Evolutionary conservation across 345 rosid genomes (phyloP).

Genomic region (Sisymbrium irio): DNA sequence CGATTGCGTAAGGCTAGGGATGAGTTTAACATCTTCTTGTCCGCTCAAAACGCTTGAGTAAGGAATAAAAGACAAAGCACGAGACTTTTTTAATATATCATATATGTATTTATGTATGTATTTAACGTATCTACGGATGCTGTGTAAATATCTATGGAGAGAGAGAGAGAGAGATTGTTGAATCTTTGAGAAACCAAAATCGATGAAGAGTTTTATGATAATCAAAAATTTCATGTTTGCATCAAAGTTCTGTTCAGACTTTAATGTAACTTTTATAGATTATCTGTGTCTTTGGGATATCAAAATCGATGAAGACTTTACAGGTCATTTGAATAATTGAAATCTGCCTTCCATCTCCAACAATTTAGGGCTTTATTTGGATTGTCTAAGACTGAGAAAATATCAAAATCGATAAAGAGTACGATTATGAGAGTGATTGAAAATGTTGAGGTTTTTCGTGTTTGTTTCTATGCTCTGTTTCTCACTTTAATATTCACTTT

Average conservation of each 20-base stretch:
- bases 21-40: constrained; percentile 55
- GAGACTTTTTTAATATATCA: not conserved
- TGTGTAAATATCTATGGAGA: constrained; percentile 30
- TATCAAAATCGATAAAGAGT: not conserved
- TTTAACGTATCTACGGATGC: constrained; percentile 10
- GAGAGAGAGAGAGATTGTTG: constrained; percentile 12
- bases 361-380: not conserved
- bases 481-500: not conserved
- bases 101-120: constrained; percentile 6
- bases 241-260: not conserved
- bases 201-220: not conserved
- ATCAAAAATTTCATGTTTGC: not conserved
- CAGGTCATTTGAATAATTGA: not conserved
- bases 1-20: constrained; percentile 54
- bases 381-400: not conserved
- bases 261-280: not conserved
- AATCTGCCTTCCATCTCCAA: not conserved
- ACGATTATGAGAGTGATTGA: not conserved
- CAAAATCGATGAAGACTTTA: not conserved
- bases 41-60: constrained; percentile 54
- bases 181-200: constrained; percentile 9
- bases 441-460: not conserved
- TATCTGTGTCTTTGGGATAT: not conserved
- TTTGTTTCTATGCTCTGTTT: not conserved
- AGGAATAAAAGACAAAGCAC: not conserved